Base-by-base conservation (phyloP, 768 basidiomycete genomes). In the Auricularia sp. region DNA sequence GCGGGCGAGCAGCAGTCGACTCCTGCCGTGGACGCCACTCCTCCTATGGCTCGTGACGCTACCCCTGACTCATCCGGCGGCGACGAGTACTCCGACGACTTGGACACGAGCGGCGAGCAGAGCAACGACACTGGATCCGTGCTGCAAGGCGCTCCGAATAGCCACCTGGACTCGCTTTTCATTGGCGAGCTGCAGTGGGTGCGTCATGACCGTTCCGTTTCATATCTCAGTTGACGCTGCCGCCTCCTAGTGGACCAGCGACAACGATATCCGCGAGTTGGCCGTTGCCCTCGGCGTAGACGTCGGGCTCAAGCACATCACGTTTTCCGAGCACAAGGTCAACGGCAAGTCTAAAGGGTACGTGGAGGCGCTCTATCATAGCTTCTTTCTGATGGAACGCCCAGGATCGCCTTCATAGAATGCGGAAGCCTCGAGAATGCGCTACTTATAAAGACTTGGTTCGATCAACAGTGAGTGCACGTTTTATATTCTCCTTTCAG, bases 301-400 rank as follows among this genome's bases (percentile, higher is more conserved):
- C 3, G 64, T 80, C 54, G 66, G 70, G 11, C 68, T 70, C 47
- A 69, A 68, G 21, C 75, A 78, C 66, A 72, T 80, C 63, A 75
- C 75, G 5, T 80, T 79, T 65, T 71, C 75, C 2, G 80, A 81
- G 69, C 80, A 81, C 72, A 80, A 80, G 68, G 78, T 81, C 64
- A 81, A 81, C 67, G 80, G 80, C 16, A 80, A 80, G 69, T 76
- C 74, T 44, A 80, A 79, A 67, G 78, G 78, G 77, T 78, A 47
- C 69, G 76, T 70, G 7, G 13, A 33, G 5, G 7, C 33, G 7
- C n/a, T 16, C 14, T 5, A 8, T 54, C 59, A 62, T 62, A 16
- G 64, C 62, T 21, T 24, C 11, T n/a, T 56, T 10, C 34, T 2
- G 3, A 3, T 33, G 14, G 39, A 37, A 2, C 37, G 39, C 42